Percentiles rank a stretch among this genome's conserved stretches.
Evolutionary conservation across 192 early-diverging fungal species (phyloP).

Genomic region (Dissophora globulifera): DNA sequence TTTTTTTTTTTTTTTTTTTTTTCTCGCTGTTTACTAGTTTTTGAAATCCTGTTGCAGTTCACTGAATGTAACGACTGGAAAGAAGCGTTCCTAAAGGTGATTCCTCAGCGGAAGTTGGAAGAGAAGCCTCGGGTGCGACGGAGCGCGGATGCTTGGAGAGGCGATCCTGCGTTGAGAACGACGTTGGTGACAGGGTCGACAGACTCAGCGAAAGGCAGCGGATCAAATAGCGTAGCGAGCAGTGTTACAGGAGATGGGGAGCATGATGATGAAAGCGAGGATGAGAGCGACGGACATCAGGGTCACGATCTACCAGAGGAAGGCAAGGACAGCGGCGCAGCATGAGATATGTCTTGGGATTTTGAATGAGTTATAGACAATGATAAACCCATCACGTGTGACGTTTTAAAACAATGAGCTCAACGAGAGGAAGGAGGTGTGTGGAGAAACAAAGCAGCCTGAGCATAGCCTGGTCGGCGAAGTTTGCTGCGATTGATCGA

Average conservation of each 20-base stretch:
- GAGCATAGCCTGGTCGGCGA: too few species aligned
- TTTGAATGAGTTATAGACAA: too few species aligned
- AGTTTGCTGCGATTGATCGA: too few species aligned
- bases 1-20: background rate
- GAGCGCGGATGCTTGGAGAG: slow-evolving; percentile 32
- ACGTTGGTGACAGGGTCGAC: background rate
- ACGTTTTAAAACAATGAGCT: too few species aligned
- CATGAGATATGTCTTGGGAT: too few species aligned
- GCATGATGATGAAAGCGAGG: too few species aligned
- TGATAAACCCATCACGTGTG: too few species aligned
- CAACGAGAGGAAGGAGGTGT: too few species aligned
- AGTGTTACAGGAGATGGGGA: slow-evolving; percentile 23
- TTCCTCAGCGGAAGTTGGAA: slow-evolving; percentile 89
- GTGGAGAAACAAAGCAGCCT: too few species aligned
- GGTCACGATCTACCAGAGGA: too few species aligned
- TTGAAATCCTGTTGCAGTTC: slow-evolving; percentile 88
- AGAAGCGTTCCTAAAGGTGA: slow-evolving; percentile 86
- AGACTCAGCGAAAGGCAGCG: slow-evolving; percentile 8
- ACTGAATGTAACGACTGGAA: slow-evolving; percentile 86
- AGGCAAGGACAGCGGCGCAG: too few species aligned
- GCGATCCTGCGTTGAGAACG: slow-evolving; percentile 3
- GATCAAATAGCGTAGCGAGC: slow-evolving; percentile 17
- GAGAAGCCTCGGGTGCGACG: slow-evolving; percentile 49
- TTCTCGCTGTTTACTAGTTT: slow-evolving; percentile 61
- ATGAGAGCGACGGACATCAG: too few species aligned